phyloP scores from a whole-genome alignment of 2,329 filamentous ascomycete species.

The Aspergillaceae sp. region DNA sequence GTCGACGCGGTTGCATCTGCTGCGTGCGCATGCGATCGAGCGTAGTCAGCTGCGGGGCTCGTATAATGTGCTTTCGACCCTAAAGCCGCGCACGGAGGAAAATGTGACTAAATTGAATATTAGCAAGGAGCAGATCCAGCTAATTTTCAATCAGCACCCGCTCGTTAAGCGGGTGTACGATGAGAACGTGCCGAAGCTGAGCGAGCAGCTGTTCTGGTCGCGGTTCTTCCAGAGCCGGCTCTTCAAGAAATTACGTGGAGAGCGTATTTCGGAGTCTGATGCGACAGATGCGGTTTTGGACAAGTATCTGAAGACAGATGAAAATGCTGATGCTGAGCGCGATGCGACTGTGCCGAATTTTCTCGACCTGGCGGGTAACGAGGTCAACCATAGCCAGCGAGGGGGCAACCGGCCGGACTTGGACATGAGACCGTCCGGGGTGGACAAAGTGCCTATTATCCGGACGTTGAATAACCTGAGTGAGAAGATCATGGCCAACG shows the following conservation, averaged over 20 bases:
- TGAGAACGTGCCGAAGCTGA: conserved; percentile 76
- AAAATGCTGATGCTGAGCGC: conserved; percentile 41
- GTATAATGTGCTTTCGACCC: conserved; percentile 86
- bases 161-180: conserved; percentile 85
- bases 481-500: conserved; percentile 85
- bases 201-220: conserved; percentile 79
- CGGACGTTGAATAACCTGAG: conserved; percentile 82
- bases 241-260: conserved; percentile 84
- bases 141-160: conserved; percentile 89
- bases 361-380: conserved; percentile 87
- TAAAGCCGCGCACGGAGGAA: conserved; percentile 71
- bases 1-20: conserved; percentile 75
- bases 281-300: conserved; percentile 72
- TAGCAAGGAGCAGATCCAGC: conserved; percentile 81
- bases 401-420: conserved; percentile 80
- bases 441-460: conserved; percentile 77
- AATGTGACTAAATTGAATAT: conserved; percentile 72
- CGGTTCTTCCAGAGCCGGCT: conserved; percentile 87
- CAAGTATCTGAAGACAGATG: conserved; percentile 69
- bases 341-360: conserved; percentile 70
- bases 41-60: conserved; percentile 75
- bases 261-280: conserved; percentile 72
- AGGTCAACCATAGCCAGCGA: conserved; percentile 83
- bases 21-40: conserved; percentile 87
- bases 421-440: conserved; percentile 72